Evolutionary conservation across 192 early-diverging fungal species (phyloP), one percentile per base, ranked within the genome.

Genomic region (Gamsiella multidivaricata): DNA sequence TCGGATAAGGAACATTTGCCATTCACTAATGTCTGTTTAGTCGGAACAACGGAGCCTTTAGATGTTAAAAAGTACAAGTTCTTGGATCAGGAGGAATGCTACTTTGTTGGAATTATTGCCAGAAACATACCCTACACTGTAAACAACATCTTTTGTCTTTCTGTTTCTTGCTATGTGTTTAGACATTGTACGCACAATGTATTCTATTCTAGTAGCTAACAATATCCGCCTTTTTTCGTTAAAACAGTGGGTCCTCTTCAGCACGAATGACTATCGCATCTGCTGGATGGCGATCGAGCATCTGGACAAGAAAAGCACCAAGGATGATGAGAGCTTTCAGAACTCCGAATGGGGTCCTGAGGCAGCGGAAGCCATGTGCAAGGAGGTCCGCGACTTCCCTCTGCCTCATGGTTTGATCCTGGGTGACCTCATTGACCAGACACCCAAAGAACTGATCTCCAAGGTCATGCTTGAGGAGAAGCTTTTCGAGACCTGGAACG

Each of bases 381-480:
- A 61, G 20, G 29, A 53, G 5, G 58, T 70, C 15, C 34, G 50
- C 6, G 31, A 61, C 39, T 54, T 70, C 17, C 68, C 68, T 23
- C 3, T 70, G 2, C 50, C 58, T 4, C 22, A 60, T 7, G 34
- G 26, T 7, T 22, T 70, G 37, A 73, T 61, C 7, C 2, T 73
- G 6, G 70, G 70, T 18, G 70, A 73, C 0, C n/a, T 65, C n/a
- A 59, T 73, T 39, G 45, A 65, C 10, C 11, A 25, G 18, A 65
- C 70, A 4, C 70, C 61, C 22, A 73, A 65, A 23, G 70, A 73
- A 14, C 62, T 20, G 1, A 63, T 64, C 15, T 63, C 61, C 28
- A 72, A 72, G 41, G 70, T 72, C 25, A 72, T 72, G 70, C 61
- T 72, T 22, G 70, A 72, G 31, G 70, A 72, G 47, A 72, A 72